Base-by-base conservation (phyloP, 768 basidiomycete genomes). In the Porphyrellus cyaneotinctus region DNA sequence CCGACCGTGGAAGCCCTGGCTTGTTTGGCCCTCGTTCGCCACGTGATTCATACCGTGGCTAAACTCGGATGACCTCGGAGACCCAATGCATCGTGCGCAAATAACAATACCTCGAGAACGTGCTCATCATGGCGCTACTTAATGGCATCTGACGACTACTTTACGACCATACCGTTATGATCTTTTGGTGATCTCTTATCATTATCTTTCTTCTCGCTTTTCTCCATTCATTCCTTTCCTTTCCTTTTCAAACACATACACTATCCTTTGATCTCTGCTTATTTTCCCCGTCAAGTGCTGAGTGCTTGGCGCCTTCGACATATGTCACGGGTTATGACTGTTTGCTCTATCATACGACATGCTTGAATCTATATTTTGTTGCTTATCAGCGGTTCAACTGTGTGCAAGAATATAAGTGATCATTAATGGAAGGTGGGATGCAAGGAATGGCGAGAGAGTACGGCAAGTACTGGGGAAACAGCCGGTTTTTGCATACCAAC, bases 11-110 rank as follows among this genome's bases (percentile, higher is more conserved):
- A 35, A 83, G 78, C 51, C 84, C 82, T 38, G 88, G 88, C 28
- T 69, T 92, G 54, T 92, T 91, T 63, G 90, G 90, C 30, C 88
- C 89, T 37, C 76, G 85, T 36, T 82, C 86, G n/a, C 85, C 83
- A 12, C 72, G 76, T 47, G 69, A 69, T 46, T 75, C 74, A 6
- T 66, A 58, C 49, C 65, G 39, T 37, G 42, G 58, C 43, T 65
- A 53, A 54, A 23, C 9, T 35, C 13, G 9, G 26, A 38, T 32
- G 36, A 41, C n/a, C 15, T 23, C 44, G 20, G 23, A 45, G n/a
- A 6, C 23, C 13, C 23, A 22, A 42, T 24, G 30, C 28, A 30
- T 30, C 22, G 13, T 32, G 20, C 32, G 37, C 39, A 22, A 42
- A 41, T 17, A 52, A 39, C 39, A 17, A 39, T 14, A 30, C 24